These are phyloP conservation scores for Juglanconis juglandina DNA, from an alignment of 2,329 filamentous ascomycete species.

Conservation along the genomic window DNA sequence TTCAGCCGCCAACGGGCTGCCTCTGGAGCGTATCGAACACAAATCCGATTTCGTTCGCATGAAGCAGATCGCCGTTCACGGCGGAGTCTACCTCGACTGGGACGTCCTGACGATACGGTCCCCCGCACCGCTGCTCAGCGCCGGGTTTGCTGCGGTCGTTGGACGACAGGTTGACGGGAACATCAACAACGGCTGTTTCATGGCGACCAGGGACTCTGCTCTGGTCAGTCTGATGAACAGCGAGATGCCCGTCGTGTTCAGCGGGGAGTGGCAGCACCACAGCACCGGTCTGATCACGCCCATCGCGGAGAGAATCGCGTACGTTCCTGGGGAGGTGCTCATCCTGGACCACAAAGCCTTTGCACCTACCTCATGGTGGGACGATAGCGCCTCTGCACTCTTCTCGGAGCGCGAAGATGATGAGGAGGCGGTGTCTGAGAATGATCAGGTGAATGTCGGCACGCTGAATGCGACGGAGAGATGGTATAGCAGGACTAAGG, in stretches of 20 bases:
- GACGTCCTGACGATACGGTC: constrained; percentile 26
- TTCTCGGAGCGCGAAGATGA: constrained; percentile 5
- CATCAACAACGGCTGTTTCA: constrained; percentile 9
- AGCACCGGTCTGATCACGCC: constrained; percentile 25
- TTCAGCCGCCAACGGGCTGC: constrained; percentile 12
- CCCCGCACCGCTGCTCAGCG: constrained; percentile 19
- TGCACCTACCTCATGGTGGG: constrained; percentile 23
- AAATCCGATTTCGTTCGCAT: constrained; percentile 28
- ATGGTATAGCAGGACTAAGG: background rate
- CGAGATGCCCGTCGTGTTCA: constrained; percentile 22
- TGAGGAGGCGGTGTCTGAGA: background rate
- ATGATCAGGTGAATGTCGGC: background rate
- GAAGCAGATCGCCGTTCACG: constrained; percentile 21
- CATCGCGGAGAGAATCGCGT: constrained; percentile 22
- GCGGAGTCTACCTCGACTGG: constrained; percentile 29
- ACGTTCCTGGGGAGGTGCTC: constrained; percentile 24
- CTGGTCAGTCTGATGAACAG: constrained; percentile 20
- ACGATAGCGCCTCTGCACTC: background rate
- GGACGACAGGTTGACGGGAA: constrained; percentile 21
- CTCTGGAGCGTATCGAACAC: constrained; percentile 23
- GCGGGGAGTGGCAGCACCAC: constrained; percentile 23
- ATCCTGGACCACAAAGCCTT: constrained; percentile 25
- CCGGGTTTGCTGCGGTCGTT: constrained; percentile 26
- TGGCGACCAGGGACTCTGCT: constrained; percentile 17
- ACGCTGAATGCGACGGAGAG: background rate